These are phyloP conservation scores for Oryza glumipatula DNA, from an alignment of 176 grass and related monocot genomes.

Conservation along the genomic window DNA sequence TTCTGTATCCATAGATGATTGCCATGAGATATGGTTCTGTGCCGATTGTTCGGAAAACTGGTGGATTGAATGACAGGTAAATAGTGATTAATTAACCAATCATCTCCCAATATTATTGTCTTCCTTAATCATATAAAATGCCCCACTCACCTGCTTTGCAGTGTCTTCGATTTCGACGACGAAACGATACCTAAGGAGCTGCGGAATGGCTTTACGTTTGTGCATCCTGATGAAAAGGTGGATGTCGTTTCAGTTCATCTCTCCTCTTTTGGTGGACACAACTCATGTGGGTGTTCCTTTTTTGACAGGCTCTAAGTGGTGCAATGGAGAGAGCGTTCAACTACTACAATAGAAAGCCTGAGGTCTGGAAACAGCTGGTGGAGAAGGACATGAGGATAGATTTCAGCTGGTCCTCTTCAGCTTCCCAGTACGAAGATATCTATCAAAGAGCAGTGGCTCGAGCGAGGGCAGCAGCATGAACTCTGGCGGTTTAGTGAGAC, in stretches of 20 bases:
- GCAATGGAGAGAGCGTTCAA: slow-evolving; percentile 80
- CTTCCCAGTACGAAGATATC: slow-evolving; percentile 81
- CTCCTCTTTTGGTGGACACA: not conserved
- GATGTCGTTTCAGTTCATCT: not conserved
- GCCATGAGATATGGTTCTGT: slow-evolving; percentile 97
- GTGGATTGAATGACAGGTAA: slow-evolving; percentile 96
- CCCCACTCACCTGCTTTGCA: slow-evolving; percentile 33
- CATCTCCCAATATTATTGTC: not conserved
- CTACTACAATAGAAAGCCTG: slow-evolving; percentile 73
- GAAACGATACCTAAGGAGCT: slow-evolving; percentile 61
- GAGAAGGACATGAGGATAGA: slow-evolving; percentile 83
- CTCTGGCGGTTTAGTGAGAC: slow-evolving; percentile 16
- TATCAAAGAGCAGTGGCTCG: slow-evolving; percentile 67
- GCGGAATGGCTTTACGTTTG: slow-evolving; percentile 90
- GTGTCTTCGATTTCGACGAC: slow-evolving; percentile 88
- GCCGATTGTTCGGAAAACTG: slow-evolving; percentile 89
- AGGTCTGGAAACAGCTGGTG: slow-evolving; percentile 72
- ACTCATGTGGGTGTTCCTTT: slow-evolving; percentile 30
- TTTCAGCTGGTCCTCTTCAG: slow-evolving; percentile 89
- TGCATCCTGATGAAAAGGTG: slow-evolving; percentile 83
- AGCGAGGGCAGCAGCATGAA: slow-evolving; percentile 58
- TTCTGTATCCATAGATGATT: slow-evolving; percentile 74
- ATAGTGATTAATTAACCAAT: not conserved
- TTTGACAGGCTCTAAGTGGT: slow-evolving; percentile 64
- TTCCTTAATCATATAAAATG: slow-evolving; percentile 21